phyloP scores from a whole-genome alignment of 202 grass and related monocot genomes.

The Bolboschoenoplectus hybrid region DNA sequence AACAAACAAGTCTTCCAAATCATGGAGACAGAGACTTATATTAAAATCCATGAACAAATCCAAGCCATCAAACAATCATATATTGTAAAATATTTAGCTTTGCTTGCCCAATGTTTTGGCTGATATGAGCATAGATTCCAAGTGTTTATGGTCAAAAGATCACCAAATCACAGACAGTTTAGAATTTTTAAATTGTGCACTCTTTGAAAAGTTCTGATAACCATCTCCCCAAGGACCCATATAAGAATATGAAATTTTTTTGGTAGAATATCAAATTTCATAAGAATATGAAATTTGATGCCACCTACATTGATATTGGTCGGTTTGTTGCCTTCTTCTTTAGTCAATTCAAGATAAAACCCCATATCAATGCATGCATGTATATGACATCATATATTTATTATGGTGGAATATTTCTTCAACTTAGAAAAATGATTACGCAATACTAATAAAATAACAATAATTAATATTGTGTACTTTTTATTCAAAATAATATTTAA shows the following conservation, averaged over 20 bases:
- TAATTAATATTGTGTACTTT: too few species aligned
- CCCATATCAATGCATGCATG: background rate
- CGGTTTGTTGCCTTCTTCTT: background rate
- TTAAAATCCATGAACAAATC: slow-evolving; percentile 7
- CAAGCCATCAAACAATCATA: background rate
- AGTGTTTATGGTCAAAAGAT: background rate
- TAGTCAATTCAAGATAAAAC: background rate
- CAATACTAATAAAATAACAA: background rate
- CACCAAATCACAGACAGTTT: background rate
- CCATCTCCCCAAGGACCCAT: background rate
- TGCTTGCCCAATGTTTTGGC: slow-evolving; percentile 14
- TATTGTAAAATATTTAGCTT: slow-evolving; percentile 21
- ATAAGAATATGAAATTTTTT: background rate
- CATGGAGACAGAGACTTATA: slow-evolving; percentile 6
- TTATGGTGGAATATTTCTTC: background rate
- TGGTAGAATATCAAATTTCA: background rate
- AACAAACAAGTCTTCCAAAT: slow-evolving; percentile 4
- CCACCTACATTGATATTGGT: background rate
- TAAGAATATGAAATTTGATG: background rate
- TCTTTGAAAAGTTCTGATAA: background rate
- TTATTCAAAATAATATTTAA: too few species aligned
- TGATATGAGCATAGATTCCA: slow-evolving; percentile 23
- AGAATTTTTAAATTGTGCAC: slow-evolving; percentile 1
- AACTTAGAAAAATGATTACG: background rate
- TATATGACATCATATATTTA: background rate